phyloP scores from a whole-genome alignment of 2,329 filamentous ascomycete genomes.

The Penicillium frequentans region DNA sequence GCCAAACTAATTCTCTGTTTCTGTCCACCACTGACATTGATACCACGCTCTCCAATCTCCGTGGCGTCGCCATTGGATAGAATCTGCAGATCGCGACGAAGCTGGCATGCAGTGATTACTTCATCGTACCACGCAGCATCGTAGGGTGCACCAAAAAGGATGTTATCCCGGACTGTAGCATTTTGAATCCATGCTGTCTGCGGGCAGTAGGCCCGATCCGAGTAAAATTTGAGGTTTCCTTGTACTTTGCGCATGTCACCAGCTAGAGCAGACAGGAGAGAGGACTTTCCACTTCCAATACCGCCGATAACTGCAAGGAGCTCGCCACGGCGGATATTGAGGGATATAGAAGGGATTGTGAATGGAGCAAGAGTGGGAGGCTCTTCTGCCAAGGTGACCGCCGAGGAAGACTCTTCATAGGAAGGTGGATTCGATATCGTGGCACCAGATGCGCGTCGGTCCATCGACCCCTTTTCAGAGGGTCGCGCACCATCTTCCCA shows the following conservation, averaged over 20 bases:
- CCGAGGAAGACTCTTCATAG: neutral
- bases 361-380: neutral
- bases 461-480: neutral
- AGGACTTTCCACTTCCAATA: constrained; percentile 80
- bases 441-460: neutral
- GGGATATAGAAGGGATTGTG: neutral
- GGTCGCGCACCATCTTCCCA: neutral
- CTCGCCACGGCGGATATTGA: constrained; percentile 29
- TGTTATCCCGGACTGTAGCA: constrained; percentile 74
- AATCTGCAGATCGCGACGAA: constrained; percentile 24
- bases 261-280: constrained; percentile 79
- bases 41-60: constrained; percentile 43
- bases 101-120: constrained; percentile 19
- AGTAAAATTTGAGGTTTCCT: constrained; percentile 71
- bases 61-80: constrained; percentile 32
- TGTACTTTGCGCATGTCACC: constrained; percentile 76
- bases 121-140: constrained; percentile 20
- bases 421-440: neutral
- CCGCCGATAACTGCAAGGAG: constrained; percentile 59
- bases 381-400: neutral
- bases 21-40: constrained; percentile 36
- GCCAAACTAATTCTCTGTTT: constrained; percentile 33
- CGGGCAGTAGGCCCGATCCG: constrained; percentile 55
- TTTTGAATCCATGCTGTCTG: constrained; percentile 93
- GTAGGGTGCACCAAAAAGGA: constrained; percentile 69